A percentile compares a stretch with the other conserved stretches of the same genome.
phyloP scores from a whole-genome alignment of 495 filamentous ascomycete genomes.

The Oleoguttula mirabilis region DNA sequence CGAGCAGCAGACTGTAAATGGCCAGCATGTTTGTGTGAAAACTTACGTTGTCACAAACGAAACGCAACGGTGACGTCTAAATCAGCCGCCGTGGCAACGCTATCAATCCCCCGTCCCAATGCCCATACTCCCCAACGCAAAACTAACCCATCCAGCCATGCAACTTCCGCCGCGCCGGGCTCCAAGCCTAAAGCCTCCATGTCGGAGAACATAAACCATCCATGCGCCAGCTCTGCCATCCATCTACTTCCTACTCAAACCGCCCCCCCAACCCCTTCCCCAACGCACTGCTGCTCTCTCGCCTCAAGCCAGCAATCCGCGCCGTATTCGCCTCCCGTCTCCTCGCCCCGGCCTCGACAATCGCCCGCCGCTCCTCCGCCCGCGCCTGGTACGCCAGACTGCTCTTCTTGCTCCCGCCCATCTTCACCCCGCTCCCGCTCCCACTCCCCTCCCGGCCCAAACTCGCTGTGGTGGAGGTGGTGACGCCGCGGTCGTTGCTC shows the following conservation, averaged over 20 bases:
- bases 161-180: too few species aligned
- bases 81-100: too few species aligned
- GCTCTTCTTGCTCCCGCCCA: slow-evolving; percentile 54
- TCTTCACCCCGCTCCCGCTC: slow-evolving; percentile 30
- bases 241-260: slow-evolving; percentile 20
- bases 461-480: slow-evolving; percentile 14
- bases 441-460: slow-evolving; percentile 28
- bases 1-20: too few species aligned
- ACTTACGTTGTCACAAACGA: too few species aligned
- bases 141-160: too few species aligned
- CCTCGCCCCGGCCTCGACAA: slow-evolving; percentile 48
- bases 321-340: slow-evolving; percentile 51
- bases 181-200: too few species aligned
- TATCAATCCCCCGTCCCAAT: too few species aligned
- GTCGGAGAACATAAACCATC: too few species aligned
- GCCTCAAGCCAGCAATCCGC: slow-evolving; percentile 44
- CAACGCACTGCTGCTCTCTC: slow-evolving; percentile 11
- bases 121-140: too few species aligned
- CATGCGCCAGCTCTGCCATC: too few species aligned
- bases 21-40: too few species aligned
- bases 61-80: too few species aligned
- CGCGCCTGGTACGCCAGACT: slow-evolving; percentile 74
- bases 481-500: slow-evolving; percentile 25
- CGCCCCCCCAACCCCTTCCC: slow-evolving; percentile 12
- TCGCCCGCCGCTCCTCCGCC: slow-evolving; percentile 51